phyloP scores from a whole-genome alignment of 2,329 filamentous ascomycete species.

The Ophiostoma novo-ulmi region DNA sequence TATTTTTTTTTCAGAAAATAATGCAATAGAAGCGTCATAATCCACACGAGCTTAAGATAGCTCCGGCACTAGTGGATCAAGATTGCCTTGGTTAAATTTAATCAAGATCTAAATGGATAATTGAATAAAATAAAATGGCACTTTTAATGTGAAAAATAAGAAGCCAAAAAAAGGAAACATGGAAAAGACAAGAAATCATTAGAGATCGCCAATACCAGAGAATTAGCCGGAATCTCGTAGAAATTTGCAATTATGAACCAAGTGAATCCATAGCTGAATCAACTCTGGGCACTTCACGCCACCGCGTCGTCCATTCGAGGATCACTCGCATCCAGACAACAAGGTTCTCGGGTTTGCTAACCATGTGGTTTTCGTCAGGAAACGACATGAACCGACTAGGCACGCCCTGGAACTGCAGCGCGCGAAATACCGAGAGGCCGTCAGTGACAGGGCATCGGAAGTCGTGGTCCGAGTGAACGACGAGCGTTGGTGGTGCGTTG shows the following conservation, averaged over 20 bases:
- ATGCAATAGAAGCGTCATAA: neutral
- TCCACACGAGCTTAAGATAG: neutral
- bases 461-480: constrained; percentile 67
- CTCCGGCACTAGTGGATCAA: constrained; percentile 10
- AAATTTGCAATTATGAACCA: neutral
- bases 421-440: constrained; percentile 67
- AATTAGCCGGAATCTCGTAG: neutral
- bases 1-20: neutral
- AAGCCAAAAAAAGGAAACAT: neutral
- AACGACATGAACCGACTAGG: constrained; percentile 67
- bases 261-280: neutral
- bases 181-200: neutral
- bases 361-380: constrained; percentile 68
- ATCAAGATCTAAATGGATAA: neutral
- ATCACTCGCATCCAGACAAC: constrained; percentile 65
- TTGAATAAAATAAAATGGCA: neutral
- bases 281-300: constrained; percentile 16
- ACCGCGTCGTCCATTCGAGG: constrained; percentile 61
- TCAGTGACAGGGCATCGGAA: constrained; percentile 48
- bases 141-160: neutral
- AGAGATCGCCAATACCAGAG: neutral
- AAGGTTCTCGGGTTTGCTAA: constrained; percentile 62
- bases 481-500: constrained; percentile 56
- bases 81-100: neutral
- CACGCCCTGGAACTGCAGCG: constrained; percentile 62